These are phyloP conservation scores for Chaetomium fimeti DNA, from an alignment of 495 filamentous ascomycete species.

Conservation along the genomic window DNA sequence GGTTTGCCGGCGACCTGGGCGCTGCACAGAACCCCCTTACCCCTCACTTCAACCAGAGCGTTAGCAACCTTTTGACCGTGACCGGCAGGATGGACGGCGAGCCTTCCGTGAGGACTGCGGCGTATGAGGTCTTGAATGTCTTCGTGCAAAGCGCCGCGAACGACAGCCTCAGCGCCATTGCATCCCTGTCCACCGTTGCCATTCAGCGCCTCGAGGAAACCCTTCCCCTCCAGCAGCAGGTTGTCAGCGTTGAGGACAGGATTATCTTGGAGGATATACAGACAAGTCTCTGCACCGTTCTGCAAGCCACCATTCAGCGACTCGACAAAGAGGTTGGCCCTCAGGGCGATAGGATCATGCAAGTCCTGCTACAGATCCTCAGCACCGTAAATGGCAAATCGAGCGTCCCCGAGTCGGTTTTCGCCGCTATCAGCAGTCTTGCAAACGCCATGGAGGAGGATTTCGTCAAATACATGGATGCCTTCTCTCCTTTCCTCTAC, in stretches of 20 bases:
- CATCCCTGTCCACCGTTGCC: slow-evolving; percentile 75
- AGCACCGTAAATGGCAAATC: slow-evolving; percentile 78
- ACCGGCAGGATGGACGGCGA: slow-evolving; percentile 84
- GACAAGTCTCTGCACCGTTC: slow-evolving; percentile 85
- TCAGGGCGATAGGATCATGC: slow-evolving; percentile 91
- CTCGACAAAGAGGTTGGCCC: slow-evolving; percentile 88
- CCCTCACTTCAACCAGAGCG: slow-evolving; percentile 88
- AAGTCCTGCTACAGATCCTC: slow-evolving; percentile 76
- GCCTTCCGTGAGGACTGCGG: slow-evolving; percentile 89
- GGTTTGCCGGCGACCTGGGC: slow-evolving; percentile 79
- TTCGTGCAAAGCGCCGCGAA: slow-evolving; percentile 88
- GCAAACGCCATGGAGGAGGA: slow-evolving; percentile 86
- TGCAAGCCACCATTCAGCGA: slow-evolving; percentile 87
- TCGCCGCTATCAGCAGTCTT: slow-evolving; percentile 82
- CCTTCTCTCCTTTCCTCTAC: slow-evolving; percentile 86
- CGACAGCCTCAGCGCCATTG: slow-evolving; percentile 78
- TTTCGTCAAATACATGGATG: slow-evolving; percentile 94
- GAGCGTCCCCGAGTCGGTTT: slow-evolving; percentile 88
- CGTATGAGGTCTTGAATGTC: slow-evolving; percentile 95
- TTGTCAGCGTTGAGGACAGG: slow-evolving; percentile 93
- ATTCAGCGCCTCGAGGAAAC: slow-evolving; percentile 88
- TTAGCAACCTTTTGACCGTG: slow-evolving; percentile 76
- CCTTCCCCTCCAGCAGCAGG: slow-evolving; percentile 84
- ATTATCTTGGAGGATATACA: slow-evolving; percentile 96
- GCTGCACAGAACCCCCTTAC: slow-evolving; percentile 79